phyloP scores from a whole-genome alignment of 2,329 filamentous ascomycete species.

The Colletotrichum sp. region DNA sequence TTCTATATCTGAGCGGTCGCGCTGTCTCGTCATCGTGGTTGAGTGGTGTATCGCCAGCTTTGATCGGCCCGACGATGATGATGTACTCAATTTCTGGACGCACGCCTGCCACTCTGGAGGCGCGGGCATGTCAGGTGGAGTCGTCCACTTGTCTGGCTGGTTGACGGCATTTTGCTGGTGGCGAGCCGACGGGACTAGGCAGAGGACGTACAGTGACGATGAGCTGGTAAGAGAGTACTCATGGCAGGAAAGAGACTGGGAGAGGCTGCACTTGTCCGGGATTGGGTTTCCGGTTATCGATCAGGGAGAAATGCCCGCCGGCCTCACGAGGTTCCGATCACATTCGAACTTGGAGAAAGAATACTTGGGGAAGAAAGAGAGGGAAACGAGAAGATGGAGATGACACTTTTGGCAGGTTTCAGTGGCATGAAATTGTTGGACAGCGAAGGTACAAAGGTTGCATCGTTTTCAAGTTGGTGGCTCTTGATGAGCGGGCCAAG shows the following conservation, averaged over 20 bases:
- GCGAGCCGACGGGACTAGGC: background rate
- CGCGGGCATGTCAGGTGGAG: background rate
- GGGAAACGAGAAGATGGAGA: background rate
- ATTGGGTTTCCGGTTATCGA: background rate
- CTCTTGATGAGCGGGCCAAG: background rate
- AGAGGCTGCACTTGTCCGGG: background rate
- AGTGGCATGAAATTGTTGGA: background rate
- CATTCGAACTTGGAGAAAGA: background rate
- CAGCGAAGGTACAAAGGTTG: background rate
- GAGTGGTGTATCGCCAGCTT: constrained; percentile 19
- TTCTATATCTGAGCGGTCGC: background rate
- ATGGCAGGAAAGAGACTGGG: background rate
- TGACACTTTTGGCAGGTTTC: background rate
- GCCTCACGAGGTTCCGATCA: background rate
- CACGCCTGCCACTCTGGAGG: background rate
- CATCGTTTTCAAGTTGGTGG: background rate
- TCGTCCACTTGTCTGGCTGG: background rate
- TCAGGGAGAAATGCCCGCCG: background rate
- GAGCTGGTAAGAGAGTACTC: background rate
- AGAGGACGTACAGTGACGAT: background rate
- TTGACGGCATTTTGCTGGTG: background rate
- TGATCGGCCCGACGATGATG: background rate
- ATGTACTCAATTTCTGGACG: background rate
- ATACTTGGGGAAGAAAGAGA: rapidly evolving
- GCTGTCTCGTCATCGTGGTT: constrained; percentile 4